phyloP scores from a whole-genome alignment of 805 yeast genomes.

The Spathaspora girioi region DNA sequence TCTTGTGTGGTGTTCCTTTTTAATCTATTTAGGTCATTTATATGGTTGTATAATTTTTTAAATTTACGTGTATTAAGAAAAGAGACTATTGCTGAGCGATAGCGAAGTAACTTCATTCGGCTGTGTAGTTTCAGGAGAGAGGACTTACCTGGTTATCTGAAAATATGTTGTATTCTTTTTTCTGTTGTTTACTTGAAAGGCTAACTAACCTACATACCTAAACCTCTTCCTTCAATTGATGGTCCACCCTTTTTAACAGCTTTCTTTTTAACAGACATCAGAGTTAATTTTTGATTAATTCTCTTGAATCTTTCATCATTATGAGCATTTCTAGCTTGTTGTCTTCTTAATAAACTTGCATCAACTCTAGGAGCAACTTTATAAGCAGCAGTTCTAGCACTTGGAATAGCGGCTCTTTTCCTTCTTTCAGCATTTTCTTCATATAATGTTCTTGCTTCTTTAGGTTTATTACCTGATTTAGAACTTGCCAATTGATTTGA shows the following conservation, averaged over 20 bases:
- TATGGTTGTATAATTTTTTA: slow-evolving; percentile 7
- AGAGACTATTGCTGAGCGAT: not conserved
- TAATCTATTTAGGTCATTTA: not conserved
- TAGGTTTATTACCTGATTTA: slow-evolving; percentile 22
- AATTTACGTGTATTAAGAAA: slow-evolving; percentile 2
- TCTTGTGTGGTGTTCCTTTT: not conserved
- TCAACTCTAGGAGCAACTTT: slow-evolving; percentile 84
- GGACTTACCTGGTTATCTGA: not conserved
- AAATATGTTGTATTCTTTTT: no score
- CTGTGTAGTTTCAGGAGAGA: not conserved
- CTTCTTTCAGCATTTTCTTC: slow-evolving; percentile 90
- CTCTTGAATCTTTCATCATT: slow-evolving; percentile 78
- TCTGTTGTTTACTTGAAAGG: not conserved
- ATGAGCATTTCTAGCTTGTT: slow-evolving; percentile 44
- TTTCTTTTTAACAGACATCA: slow-evolving; percentile 47
- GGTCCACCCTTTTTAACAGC: slow-evolving; percentile 64
- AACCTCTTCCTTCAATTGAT: slow-evolving; percentile 71
- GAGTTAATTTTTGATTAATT: slow-evolving; percentile 56
- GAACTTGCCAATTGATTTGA: slow-evolving; percentile 37
- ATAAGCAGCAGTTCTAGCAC: slow-evolving; percentile 82
- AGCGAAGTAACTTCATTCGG: not conserved
- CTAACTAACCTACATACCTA: slow-evolving; percentile 27
- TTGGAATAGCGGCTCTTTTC: slow-evolving; percentile 95
- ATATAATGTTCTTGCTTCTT: slow-evolving; percentile 57
- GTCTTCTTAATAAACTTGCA: slow-evolving; percentile 43